Conservation (phyloP, 179 eudicot species). For the Beta lomatogona region DNA sequence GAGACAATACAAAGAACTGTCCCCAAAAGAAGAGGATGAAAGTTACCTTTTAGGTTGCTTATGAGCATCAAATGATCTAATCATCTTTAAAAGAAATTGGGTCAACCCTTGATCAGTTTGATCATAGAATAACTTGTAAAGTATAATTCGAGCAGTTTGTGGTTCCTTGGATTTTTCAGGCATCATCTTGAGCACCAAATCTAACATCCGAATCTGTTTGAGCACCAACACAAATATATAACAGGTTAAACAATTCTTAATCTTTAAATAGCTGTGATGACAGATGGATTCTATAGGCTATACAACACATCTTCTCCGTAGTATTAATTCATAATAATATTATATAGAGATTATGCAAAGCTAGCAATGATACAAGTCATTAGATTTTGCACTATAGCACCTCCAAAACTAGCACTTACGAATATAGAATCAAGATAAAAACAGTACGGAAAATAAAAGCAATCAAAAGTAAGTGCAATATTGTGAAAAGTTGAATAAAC, state of each 20-base stretch:
- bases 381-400: not conserved
- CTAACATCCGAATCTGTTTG: slow-evolving; percentile 87
- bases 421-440: not conserved
- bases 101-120: slow-evolving; percentile 99
- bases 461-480: not conserved
- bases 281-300: not conserved
- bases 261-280: not conserved
- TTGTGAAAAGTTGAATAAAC: not conserved
- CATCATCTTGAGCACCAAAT: slow-evolving; percentile 83
- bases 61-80: slow-evolving; percentile 78
- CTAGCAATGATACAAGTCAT: not conserved
- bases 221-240: not conserved
- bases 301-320: not conserved
- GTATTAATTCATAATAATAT: not conserved
- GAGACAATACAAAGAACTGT: slow-evolving; percentile 1
- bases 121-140: slow-evolving; percentile 95
- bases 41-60: slow-evolving; percentile 90
- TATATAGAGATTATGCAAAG: not conserved
- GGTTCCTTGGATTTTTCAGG: slow-evolving; percentile 82
- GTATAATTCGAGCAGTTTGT: slow-evolving; percentile 82
- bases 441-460: not conserved
- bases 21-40: not conserved
- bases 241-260: not conserved
- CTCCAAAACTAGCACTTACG: not conserved
- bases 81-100: slow-evolving; percentile 74